Base-by-base conservation (phyloP, 768 basidiomycete species). In the Dioszegia hungarica region DNA sequence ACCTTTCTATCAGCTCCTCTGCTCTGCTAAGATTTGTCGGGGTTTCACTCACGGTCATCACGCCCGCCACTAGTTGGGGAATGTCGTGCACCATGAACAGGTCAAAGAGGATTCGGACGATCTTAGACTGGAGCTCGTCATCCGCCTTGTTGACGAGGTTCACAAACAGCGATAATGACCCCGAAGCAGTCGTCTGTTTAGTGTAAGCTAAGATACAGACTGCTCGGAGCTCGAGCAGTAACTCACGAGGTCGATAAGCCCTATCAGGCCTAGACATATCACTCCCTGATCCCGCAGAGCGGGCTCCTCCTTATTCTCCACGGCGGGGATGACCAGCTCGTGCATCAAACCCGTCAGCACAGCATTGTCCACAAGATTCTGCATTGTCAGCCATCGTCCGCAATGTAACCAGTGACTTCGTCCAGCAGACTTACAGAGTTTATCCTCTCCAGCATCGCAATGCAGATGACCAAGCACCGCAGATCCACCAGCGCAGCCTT, bases 301-400 rank as follows among this genome's bases (percentile, higher is more conserved):
- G 5, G 88, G 80, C 64, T 94, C 90, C 14, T 75, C 70, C 77
- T 93, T 93, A 50, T 89, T 83, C 69, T 86, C 85, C 40, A 97
- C 89, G 4, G 89, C 84, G 2, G 94, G 94, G 29, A 95, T 83
- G 67, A 97, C 90, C 17, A 99, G 79, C 64, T 97, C 90, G 10
- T 88, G 79, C 74, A 84, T 70, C 20, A 81, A 75, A 25, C 88
- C 87, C 57, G 85, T 83, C 56, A 88, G 75, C 3, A 83, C 85
- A 6, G 85, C 84, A 68, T 87, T 86, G 57, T 87, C 85, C 61
- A 85, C 74, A 10, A 81, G 62, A 20, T 75, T 78, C 79, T 80
- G 60, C 0, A 2, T 17, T 11, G 45, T 52, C 43, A 48, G 50
- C n/a, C n/a, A n/a, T n/a, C n/a, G n/a, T n/a, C n/a, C n/a, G n/a